phyloP scores from a whole-genome alignment of 768 basidiomycete species.

The Dacryopinax primogenitus region DNA sequence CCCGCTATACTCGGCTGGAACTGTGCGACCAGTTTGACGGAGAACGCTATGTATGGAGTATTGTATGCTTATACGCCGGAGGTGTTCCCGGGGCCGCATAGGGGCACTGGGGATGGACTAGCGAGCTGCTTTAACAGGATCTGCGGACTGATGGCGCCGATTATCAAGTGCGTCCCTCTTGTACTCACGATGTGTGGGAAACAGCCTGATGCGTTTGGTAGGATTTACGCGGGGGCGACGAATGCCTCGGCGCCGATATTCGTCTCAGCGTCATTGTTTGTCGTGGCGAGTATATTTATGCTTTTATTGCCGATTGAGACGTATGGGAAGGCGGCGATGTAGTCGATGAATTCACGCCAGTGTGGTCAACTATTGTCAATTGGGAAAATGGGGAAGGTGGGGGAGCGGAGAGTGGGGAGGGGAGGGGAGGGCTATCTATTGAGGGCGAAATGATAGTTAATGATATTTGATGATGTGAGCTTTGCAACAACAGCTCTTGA shows the following conservation, averaged over 20 bases:
- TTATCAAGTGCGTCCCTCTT: conserved; percentile 16
- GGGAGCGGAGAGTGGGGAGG: background rate
- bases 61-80: conserved; percentile 49
- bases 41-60: conserved; percentile 37
- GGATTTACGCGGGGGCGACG: conserved; percentile 21
- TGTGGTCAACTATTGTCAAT: background rate
- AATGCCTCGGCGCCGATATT: conserved; percentile 29
- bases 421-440: background rate
- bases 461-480: background rate
- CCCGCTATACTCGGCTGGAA: conserved; percentile 36
- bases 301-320: conserved; percentile 37
- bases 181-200: background rate
- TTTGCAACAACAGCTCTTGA: too few species aligned
- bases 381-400: background rate
- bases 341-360: background rate
- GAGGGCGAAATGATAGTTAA: background rate
- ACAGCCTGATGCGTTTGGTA: background rate
- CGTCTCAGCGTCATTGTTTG: conserved; percentile 36
- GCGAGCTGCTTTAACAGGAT: conserved; percentile 39
- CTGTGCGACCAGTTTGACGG: conserved; percentile 28
- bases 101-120: conserved; percentile 44
- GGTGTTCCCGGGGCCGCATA: conserved; percentile 44
- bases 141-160: conserved; percentile 37
- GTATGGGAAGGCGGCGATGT: background rate
- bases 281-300: conserved; percentile 32